Evolutionary conservation across 1,139 yeast genomes (phyloP), one percentile per base, ranked within the genome.

Genomic region (Saccharomyces hybrid): DNA sequence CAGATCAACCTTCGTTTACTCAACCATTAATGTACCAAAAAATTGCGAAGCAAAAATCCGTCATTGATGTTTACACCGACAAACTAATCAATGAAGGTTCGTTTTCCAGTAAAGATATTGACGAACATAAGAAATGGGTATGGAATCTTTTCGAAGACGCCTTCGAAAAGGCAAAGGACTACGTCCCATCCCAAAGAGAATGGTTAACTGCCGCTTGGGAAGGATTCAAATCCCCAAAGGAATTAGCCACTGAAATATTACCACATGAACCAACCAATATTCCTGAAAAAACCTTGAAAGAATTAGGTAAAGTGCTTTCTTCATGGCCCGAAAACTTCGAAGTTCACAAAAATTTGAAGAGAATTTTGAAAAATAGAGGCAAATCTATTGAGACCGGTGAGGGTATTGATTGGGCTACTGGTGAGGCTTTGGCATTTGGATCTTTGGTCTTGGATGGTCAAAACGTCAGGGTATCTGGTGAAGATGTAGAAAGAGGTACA

Each of bases 401-500:
- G 75, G 95, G 95, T 68, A 90, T 93, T 64, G 99, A 95, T 75
- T 93, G 98, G 98, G 86, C 99, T 50, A 93, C 99, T 58, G 99
- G 96, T 81, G 99, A 93, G 78, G 98, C 98, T 50, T 83, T 93
- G 68, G 99, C 99, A 46, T 91, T 85, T 69, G 99, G 98, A 70
- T 83, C 97, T 54, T 80, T 93, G 67, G 86, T 87, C 55, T 75
- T 85, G 68, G 99, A 93, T 76, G 99, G 99, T 60, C 88, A 86
- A 76, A 96, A 93, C 68, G 95, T 93, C 58, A 89, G 99, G 80
- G 87, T 93, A 55, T 88, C 97, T 52, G 99, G 99, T 72, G 98
- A 93, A 79, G 99, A 93, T 82, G 99, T 93, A 63, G 99, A 95
- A 81, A 90, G 99, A 84, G 99, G 99, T 80, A 93, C 99, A 50